phyloP scores from a whole-genome alignment of 2,329 filamentous ascomycete genomes.

The Aspergillus neotritici region DNA sequence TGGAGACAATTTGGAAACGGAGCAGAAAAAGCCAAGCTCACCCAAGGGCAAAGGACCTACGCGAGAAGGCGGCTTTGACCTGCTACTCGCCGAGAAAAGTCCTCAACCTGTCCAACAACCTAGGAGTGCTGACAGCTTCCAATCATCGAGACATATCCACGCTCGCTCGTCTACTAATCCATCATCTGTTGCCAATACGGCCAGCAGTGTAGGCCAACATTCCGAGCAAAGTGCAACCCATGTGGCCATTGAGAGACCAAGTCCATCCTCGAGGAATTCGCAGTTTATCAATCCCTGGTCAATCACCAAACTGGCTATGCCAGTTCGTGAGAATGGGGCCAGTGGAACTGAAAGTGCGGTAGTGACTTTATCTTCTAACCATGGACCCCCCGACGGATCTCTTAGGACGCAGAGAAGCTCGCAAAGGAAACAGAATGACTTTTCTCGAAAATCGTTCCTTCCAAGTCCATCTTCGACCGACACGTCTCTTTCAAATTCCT shows the following conservation, averaged over 20 bases:
- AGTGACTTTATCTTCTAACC: not conserved
- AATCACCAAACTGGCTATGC: constrained; percentile 29
- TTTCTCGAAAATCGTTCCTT: constrained; percentile 5
- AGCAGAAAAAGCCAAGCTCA: not conserved
- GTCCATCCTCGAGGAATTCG: constrained; percentile 4
- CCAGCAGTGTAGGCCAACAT: not conserved
- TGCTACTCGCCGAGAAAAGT: constrained; percentile 20
- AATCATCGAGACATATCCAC: not conserved
- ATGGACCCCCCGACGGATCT: not conserved
- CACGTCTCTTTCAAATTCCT: constrained; percentile 3
- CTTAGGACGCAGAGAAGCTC: not conserved
- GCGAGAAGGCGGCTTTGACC: constrained; percentile 9
- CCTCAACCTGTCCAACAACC: not conserved
- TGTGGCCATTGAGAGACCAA: not conserved
- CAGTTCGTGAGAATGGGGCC: constrained; percentile 3
- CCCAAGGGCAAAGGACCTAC: constrained; percentile 4
- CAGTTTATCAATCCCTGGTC: constrained; percentile 33
- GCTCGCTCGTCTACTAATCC: not conserved
- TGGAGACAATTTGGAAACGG: constrained; percentile 1
- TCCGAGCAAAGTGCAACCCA: too few species aligned
- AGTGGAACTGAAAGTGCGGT: not conserved
- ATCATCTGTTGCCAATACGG: not conserved
- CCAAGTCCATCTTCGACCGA: constrained; percentile 16
- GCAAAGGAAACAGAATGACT: not conserved
- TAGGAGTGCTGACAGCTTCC: not conserved